phyloP scores from a whole-genome alignment of 805 yeast species.

The Saccharomycopsis sp. region DNA sequence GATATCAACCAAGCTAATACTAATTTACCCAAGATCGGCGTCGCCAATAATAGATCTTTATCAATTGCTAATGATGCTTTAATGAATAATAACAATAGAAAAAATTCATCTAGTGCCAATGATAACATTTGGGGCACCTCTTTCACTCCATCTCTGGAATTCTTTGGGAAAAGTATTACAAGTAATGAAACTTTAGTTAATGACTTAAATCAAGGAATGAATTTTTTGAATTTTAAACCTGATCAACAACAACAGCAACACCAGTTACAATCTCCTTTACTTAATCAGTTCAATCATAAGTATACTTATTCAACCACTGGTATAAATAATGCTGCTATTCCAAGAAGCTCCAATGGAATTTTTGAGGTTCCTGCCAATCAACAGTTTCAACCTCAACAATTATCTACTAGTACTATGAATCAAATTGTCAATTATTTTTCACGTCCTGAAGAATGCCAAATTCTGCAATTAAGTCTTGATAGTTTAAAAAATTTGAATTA shows the following conservation, averaged over 20 bases:
- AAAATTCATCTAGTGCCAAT: constrained; percentile 1
- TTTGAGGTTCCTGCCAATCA: constrained; percentile 10
- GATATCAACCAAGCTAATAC: constrained; percentile 14
- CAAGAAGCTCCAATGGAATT: constrained; percentile 1
- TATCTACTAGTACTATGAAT: neutral
- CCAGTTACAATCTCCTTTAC: constrained; percentile 12
- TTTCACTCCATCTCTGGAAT: constrained; percentile 15
- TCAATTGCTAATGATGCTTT: neutral
- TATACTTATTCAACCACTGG: constrained; percentile 4
- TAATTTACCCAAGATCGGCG: constrained; percentile 1
- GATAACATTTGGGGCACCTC: constrained; percentile 16
- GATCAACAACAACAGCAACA: constrained; percentile 1
- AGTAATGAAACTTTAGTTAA: neutral
- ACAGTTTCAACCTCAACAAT: constrained; percentile 5
- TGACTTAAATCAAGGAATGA: constrained; percentile 7
- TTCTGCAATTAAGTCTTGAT: constrained; percentile 14
- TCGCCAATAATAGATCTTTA: neutral
- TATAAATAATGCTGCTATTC: constrained; percentile 2
- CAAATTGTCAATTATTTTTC: constrained; percentile 13
- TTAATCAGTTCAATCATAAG: constrained; percentile 3
- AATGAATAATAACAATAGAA: constrained; percentile 4
- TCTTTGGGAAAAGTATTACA: constrained; percentile 14
- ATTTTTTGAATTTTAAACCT: constrained; percentile 6
- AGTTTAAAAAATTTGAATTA: constrained; percentile 19
- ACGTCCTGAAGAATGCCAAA: constrained; percentile 4